Base-by-base conservation (phyloP, 345 rosid genomes). In the Pugionium cornutum region DNA sequence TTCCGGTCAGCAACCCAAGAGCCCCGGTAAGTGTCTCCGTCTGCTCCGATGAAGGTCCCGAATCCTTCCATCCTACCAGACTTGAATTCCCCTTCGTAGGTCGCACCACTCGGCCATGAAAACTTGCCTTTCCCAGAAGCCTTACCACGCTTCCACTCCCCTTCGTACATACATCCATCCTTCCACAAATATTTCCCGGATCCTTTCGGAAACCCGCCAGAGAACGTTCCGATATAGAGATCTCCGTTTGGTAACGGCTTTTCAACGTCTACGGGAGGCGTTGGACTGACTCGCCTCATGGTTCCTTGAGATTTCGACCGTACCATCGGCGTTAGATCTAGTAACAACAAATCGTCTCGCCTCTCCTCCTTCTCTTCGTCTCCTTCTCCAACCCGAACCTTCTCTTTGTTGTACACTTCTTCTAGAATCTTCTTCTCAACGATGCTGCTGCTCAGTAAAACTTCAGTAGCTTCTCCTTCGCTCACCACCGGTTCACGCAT, bases 121-220 rank as follows among this genome's bases (percentile, higher is more conserved):
- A 95, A 91, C 82, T 82, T 95, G 2, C 99, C 99, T 64, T 84
- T 91, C 4, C 99, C 99, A 0, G 82, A 83, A 7, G 96, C 97
- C 67, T 95, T 95, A 1, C 99, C 99, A 1, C 90, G 78, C 41
- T 83, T 83, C 99, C 99, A 95, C 67, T 91, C 94, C 1, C 99
- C 99, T 59, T 88, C 99, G 42, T 95, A 95, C 97, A 91, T 91
- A 80, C 99, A 95, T 1, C 99, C 97, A 54, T 95, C 99, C n/a
- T 77, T 78, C 99, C 99, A 95, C 47, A 91, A 56, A 53, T 91
- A 95, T 79, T 95, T 95, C 0, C 99, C 99, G 46, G 91, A 85
- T 83, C 99, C 97, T 81, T 95, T 87, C 1, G 97, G 99, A 47
- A 76, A 84, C 63, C 78, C 84, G 0, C 84, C 83, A 2, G 87